These are phyloP conservation scores for Hyaloscypha finlandica DNA, from an alignment of 495 filamentous ascomycete genomes.

Conservation along the genomic window DNA sequence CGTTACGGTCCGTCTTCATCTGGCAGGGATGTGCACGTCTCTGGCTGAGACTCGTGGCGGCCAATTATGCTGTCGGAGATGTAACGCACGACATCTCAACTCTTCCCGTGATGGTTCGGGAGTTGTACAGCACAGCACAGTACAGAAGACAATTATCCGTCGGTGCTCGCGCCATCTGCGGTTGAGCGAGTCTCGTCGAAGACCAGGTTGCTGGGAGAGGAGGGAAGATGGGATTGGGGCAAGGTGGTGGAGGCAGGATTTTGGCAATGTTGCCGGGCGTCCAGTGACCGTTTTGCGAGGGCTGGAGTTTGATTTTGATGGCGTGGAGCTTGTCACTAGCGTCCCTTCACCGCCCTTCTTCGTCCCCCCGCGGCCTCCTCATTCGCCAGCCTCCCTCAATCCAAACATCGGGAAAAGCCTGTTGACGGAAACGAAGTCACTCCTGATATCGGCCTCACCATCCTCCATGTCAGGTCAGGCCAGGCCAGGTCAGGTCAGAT, in stretches of 20 bases:
- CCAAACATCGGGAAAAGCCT: conserved; percentile 3
- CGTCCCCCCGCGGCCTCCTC: conserved; percentile 1
- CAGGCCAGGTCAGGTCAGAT: background rate
- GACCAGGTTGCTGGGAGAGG: background rate
- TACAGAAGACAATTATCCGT: background rate
- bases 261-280: background rate
- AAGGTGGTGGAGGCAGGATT: background rate
- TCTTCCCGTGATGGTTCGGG: conserved; percentile 8
- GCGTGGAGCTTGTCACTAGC: conserved; percentile 14
- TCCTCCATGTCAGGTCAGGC: background rate
- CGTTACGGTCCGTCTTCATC: conserved; percentile 31
- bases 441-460: background rate
- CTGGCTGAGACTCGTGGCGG: conserved; percentile 26
- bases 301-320: background rate
- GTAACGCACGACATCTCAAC: conserved; percentile 29
- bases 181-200: background rate
- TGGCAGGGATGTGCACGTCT: conserved; percentile 22
- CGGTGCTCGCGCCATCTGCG: background rate
- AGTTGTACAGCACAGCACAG: background rate
- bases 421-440: conserved; percentile 3
- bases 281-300: background rate
- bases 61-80: conserved; percentile 18
- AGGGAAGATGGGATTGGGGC: background rate
- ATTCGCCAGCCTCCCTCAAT: conserved; percentile 12
- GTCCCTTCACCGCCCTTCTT: conserved; percentile 29